phyloP scores from a whole-genome alignment of 2,329 filamentous ascomycete species.

The Penicillium sp. region DNA sequence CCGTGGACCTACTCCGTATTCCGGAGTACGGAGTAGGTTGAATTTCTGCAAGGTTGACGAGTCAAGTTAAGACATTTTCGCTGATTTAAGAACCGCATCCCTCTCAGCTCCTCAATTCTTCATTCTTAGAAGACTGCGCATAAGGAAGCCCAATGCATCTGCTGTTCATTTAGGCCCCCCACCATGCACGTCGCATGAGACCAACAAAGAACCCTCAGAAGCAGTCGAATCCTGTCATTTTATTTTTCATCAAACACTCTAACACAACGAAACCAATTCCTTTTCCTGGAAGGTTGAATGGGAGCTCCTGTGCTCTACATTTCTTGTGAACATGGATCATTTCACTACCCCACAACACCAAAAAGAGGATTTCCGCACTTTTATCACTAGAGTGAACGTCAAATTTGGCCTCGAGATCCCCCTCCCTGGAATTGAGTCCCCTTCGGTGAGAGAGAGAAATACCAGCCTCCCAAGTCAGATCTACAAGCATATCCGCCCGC shows the following conservation, averaged over 20 bases:
- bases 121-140: not conserved
- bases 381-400: conserved; percentile 30
- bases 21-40: not conserved
- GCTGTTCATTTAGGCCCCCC: not conserved
- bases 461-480: conserved; percentile 19
- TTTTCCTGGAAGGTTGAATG: not conserved
- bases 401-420: conserved; percentile 31
- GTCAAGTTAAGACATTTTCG: not conserved
- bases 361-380: conserved; percentile 18
- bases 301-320: not conserved
- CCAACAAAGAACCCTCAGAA: not conserved
- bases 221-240: not conserved
- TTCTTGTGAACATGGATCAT: not conserved
- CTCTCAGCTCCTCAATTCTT: not conserved
- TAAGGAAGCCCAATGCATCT: not conserved
- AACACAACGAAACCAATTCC: too few species aligned
- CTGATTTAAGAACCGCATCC: not conserved
- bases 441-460: conserved; percentile 9
- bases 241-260: not conserved
- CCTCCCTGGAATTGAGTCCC: conserved; percentile 17
- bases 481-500: conserved; percentile 22
- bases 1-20: not conserved
- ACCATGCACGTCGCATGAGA: not conserved
- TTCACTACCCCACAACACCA: conserved; percentile 20
- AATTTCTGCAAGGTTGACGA: not conserved